phyloP scores from a whole-genome alignment of 2,329 filamentous ascomycete genomes.

The Fusarium sp. region DNA sequence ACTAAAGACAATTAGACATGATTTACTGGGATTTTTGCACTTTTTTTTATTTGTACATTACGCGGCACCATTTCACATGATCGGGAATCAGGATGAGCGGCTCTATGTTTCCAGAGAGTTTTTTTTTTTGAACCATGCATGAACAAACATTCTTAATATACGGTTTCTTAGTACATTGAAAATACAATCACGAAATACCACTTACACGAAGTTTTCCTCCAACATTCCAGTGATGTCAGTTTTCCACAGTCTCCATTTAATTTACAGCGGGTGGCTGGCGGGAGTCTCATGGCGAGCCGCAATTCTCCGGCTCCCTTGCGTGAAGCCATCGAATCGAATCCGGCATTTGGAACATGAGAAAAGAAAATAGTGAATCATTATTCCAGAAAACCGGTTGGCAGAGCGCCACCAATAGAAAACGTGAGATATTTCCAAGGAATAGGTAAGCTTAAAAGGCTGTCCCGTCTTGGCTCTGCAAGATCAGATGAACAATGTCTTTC shows the following conservation, averaged over 20 bases:
- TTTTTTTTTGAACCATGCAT: conserved; percentile 20
- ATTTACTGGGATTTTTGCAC: conserved; percentile 17
- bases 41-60: conserved; percentile 21
- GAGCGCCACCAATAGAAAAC: not conserved
- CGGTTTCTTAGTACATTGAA: conserved; percentile 19
- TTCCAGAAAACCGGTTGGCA: not conserved
- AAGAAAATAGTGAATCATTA: not conserved
- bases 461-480: not conserved
- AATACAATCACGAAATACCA: conserved; percentile 18
- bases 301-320: conserved; percentile 7
- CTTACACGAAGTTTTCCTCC: not conserved
- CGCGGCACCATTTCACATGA: conserved; percentile 29
- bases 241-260: not conserved
- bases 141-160: conserved; percentile 34
- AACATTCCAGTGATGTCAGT: conserved; percentile 22
- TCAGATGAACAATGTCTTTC: not conserved
- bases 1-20: conserved; percentile 19
- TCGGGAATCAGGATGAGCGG: conserved; percentile 38
- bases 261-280: conserved; percentile 12
- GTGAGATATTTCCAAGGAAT: not conserved
- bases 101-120: conserved; percentile 30
- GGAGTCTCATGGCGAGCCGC: conserved; percentile 12
- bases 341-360: not conserved
- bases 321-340: not conserved
- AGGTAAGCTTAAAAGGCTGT: conserved; percentile 1